A percentile compares a stretch with the other conserved stretches of the same genome.
These are phyloP conservation scores for Solanum rostratum DNA, from an alignment of 257 asterid genomes.

Conservation along the genomic window DNA sequence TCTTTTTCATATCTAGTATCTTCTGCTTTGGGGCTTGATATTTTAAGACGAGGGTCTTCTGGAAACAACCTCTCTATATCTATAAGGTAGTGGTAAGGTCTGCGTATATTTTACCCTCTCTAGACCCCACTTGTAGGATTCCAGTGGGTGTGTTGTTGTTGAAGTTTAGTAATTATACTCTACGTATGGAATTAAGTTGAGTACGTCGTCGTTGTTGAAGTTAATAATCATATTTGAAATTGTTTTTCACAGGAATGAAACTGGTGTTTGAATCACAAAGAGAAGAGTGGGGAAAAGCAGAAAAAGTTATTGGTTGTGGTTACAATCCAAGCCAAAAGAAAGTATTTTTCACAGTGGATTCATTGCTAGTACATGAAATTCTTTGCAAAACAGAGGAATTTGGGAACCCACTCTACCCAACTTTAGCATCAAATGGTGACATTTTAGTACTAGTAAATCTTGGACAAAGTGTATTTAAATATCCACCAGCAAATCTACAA, in stretches of 20 bases:
- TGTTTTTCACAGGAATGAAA: conserved; percentile 35
- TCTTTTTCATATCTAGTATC: too few species aligned
- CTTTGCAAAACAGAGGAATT: conserved; percentile 63
- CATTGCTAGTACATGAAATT: conserved; percentile 61
- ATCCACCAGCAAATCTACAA: conserved; percentile 34
- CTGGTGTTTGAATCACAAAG: conserved; percentile 37
- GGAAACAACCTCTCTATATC: neutral
- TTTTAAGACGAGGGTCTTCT: too few species aligned
- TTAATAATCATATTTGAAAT: neutral
- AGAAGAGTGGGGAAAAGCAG: conserved; percentile 43
- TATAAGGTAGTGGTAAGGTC: too few species aligned
- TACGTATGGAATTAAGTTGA: fast-evolving
- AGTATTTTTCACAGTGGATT: conserved; percentile 68
- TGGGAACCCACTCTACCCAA: conserved; percentile 59
- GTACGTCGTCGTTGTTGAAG: neutral
- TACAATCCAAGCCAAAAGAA: conserved; percentile 61
- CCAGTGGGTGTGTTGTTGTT: too few species aligned
- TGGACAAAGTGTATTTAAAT: conserved; percentile 72
- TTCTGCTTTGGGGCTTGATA: too few species aligned
- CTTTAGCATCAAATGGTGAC: conserved; percentile 54
- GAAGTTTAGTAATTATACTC: neutral
- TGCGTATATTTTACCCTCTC: too few species aligned
- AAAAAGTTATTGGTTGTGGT: conserved; percentile 73
- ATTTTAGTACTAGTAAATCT: conserved; percentile 49
- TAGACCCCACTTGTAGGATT: too few species aligned